Evolutionary conservation across 2,329 filamentous ascomycete genomes (phyloP).

Genomic region (Xylariales sp.): DNA sequence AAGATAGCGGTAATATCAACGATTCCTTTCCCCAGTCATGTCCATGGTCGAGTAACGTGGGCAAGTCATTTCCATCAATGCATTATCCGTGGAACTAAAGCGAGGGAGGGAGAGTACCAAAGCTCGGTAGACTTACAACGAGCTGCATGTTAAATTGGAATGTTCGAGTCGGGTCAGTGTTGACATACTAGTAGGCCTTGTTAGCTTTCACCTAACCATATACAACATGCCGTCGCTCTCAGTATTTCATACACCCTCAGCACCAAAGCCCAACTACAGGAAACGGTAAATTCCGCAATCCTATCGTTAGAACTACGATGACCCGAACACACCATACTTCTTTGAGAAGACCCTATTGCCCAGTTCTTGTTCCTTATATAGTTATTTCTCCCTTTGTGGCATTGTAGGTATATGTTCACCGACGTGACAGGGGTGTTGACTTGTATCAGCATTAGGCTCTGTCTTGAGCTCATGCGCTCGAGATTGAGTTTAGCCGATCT

Average conservation of each 20-base stretch:
- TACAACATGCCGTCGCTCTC: not conserved
- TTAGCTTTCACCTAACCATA: not conserved
- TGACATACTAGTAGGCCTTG: not conserved
- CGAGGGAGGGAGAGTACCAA: not conserved
- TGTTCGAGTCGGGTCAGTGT: not conserved
- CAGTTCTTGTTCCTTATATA: not conserved
- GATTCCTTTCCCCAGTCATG: not conserved
- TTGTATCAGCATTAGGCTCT: not conserved
- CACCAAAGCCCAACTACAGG: not conserved
- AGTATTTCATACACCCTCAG: not conserved
- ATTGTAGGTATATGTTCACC: not conserved
- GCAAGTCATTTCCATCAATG: not conserved
- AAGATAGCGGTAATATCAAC: not conserved
- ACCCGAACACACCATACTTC: not conserved
- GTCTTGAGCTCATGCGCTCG: not conserved
- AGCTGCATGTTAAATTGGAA: not conserved
- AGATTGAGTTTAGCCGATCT: not conserved
- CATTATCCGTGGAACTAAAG: not conserved
- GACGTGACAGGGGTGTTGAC: not conserved
- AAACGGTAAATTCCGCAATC: conserved; percentile 23
- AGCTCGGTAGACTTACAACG: not conserved
- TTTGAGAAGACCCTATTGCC: not conserved
- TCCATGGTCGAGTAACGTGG: not conserved
- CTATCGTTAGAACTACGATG: not conserved
- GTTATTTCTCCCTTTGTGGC: not conserved